phyloP scores from a whole-genome alignment of 139 green algal species.

The Coelastrella sp. region DNA sequence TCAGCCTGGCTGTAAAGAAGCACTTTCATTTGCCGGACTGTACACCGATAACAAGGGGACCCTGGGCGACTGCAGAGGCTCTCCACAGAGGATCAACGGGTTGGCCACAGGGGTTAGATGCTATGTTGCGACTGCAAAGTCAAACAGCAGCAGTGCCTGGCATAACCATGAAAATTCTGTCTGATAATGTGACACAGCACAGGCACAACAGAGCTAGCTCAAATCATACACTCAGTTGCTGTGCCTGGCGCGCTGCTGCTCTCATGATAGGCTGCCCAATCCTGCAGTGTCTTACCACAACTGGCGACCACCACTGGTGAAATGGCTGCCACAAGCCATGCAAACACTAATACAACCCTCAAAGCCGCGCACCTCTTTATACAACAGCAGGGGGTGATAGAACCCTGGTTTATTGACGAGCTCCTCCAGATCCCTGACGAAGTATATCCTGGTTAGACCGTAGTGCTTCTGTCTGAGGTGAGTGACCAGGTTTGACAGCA shows the following conservation, averaged over 20 bases:
- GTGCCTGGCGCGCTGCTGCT: neutral
- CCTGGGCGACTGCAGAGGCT: too few relatives aligned
- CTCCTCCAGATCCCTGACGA: constrained; percentile 31
- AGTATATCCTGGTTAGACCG: constrained; percentile 23
- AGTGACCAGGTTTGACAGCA: neutral
- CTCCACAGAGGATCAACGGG: too few relatives aligned
- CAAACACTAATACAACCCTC: neutral
- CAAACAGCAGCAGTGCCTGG: neutral
- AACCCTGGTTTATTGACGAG: neutral
- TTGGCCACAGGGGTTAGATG: too few relatives aligned
- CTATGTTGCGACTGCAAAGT: too few relatives aligned
- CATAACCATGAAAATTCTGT: neutral
- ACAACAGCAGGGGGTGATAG: constrained; percentile 20
- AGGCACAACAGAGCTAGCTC: neutral
- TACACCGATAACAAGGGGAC: too few relatives aligned
- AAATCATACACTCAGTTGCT: neutral
- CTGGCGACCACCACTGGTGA: neutral
- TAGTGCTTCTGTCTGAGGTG: constrained; percentile 22
- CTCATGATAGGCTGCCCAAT: neutral
- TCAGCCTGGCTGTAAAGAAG: too few relatives aligned
- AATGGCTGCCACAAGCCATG: neutral
- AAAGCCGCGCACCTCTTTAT: constrained; percentile 1
- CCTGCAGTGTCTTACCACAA: neutral
- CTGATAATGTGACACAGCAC: neutral
- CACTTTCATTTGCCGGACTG: too few relatives aligned